These are phyloP conservation scores for Onygenales sp. DNA, from an alignment of 2,329 filamentous ascomycete species.

Conservation along the genomic window DNA sequence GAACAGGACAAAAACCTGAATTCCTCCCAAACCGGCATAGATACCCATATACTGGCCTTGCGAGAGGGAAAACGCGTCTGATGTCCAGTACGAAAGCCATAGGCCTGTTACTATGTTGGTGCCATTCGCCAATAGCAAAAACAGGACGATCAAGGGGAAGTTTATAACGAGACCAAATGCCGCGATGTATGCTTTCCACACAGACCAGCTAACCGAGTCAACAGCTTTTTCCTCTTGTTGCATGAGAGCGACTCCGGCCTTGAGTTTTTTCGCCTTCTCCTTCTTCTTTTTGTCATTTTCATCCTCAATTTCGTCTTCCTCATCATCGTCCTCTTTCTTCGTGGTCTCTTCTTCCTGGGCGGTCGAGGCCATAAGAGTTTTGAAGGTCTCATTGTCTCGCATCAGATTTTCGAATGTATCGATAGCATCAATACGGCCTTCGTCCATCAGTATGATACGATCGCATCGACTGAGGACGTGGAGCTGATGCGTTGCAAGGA, in stretches of 20 bases:
- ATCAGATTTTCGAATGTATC: slow-evolving; percentile 88
- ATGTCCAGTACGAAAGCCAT: slow-evolving; percentile 93
- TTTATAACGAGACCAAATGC: slow-evolving; percentile 63
- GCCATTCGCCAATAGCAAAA: slow-evolving; percentile 66
- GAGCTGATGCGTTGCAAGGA: slow-evolving; percentile 89
- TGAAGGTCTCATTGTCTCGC: slow-evolving; percentile 66
- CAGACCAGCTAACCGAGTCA: slow-evolving; percentile 66
- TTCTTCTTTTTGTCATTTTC: slow-evolving; percentile 38
- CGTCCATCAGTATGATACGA: slow-evolving; percentile 86
- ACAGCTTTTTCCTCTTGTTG: slow-evolving; percentile 52
- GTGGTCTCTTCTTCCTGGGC: slow-evolving; percentile 50
- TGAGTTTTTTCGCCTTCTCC: slow-evolving; percentile 25
- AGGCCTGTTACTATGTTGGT: slow-evolving; percentile 80
- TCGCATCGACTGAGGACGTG: slow-evolving; percentile 88
- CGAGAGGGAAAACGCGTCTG: slow-evolving; percentile 58
- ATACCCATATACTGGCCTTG: slow-evolving; percentile 61
- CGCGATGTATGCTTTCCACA: slow-evolving; percentile 67
- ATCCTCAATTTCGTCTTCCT: slow-evolving; percentile 38
- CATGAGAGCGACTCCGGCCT: slow-evolving; percentile 31
- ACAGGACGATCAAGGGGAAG: slow-evolving; percentile 47
- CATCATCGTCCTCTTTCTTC: slow-evolving; percentile 38
- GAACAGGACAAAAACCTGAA: slow-evolving; percentile 69
- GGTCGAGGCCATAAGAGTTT: slow-evolving; percentile 71
- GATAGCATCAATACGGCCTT: slow-evolving; percentile 70
- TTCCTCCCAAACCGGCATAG: slow-evolving; percentile 61